These are phyloP conservation scores for Debaryomyces hansenii DNA, from an alignment of 805 yeast genomes.

Conservation along the genomic window DNA sequence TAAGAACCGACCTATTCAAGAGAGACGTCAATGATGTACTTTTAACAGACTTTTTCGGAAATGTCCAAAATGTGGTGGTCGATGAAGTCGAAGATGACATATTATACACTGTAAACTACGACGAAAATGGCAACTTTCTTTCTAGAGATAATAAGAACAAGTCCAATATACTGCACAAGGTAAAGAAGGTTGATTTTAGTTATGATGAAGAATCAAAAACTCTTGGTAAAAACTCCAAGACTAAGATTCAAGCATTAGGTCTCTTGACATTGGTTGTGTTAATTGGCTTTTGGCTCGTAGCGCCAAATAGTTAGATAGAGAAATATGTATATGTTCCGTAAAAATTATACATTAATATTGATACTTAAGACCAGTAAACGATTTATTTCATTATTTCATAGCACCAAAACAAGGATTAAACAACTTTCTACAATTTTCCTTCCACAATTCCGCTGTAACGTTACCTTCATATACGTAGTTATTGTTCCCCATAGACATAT, in stretches of 20 bases:
- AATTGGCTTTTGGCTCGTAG: slow-evolving; percentile 21
- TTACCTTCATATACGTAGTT: too few relatives aligned
- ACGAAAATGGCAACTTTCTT: slow-evolving; percentile 18
- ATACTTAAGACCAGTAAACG: too few relatives aligned
- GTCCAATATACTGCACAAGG: neutral
- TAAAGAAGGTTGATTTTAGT: neutral
- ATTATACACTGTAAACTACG: slow-evolving; percentile 35
- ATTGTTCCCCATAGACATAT: too few relatives aligned
- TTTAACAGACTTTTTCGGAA: slow-evolving; percentile 93
- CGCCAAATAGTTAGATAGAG: slow-evolving; percentile 8
- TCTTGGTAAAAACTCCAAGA: slow-evolving; percentile 1
- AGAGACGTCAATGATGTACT: slow-evolving; percentile 67
- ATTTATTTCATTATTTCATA: too few relatives aligned
- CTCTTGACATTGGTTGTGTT: slow-evolving; percentile 15
- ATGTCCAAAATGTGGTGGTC: slow-evolving; percentile 73
- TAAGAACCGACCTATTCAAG: slow-evolving; percentile 73
- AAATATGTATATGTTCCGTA: too few relatives aligned
- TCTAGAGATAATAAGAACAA: neutral
- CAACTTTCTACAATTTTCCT: too few relatives aligned
- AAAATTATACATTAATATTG: too few relatives aligned
- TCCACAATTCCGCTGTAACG: too few relatives aligned
- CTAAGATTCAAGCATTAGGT: slow-evolving; percentile 15
- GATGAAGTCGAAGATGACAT: slow-evolving; percentile 56
- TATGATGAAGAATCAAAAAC: neutral
- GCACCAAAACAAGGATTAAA: too few relatives aligned